These are phyloP conservation scores for Monosporozyma unispora DNA, from an alignment of 805 yeast species.

Conservation along the genomic window DNA sequence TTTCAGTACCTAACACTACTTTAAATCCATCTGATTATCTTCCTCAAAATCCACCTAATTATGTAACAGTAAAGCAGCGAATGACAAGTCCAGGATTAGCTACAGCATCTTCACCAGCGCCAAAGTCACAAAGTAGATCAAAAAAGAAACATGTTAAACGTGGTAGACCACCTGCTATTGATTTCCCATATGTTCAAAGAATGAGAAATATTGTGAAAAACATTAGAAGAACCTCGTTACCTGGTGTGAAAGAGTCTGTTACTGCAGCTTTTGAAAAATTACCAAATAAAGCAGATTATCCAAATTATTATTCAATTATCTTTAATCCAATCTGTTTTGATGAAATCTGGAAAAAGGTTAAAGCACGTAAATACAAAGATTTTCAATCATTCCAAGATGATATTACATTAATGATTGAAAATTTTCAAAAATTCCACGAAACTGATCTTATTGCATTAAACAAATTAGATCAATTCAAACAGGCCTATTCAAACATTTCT, in stretches of 20 bases:
- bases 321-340: conserved; percentile 57
- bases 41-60: not conserved
- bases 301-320: conserved; percentile 40
- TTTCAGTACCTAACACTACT: not conserved
- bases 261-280: conserved; percentile 69
- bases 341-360: conserved; percentile 72
- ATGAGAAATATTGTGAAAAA: conserved; percentile 79
- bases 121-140: not conserved
- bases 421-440: conserved; percentile 58
- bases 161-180: conserved; percentile 31
- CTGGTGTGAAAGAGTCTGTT: conserved; percentile 40
- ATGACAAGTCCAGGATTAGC: too few species aligned
- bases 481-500: conserved; percentile 45
- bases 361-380: conserved; percentile 69
- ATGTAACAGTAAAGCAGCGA: not conserved
- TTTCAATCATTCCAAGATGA: conserved; percentile 75
- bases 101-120: too few species aligned
- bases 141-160: conserved; percentile 24
- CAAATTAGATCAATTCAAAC: conserved; percentile 57
- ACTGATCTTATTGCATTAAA: conserved; percentile 48
- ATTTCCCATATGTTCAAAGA: conserved; percentile 63
- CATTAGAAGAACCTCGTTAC: conserved; percentile 62
- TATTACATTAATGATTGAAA: conserved; percentile 62
- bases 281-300: conserved; percentile 45
- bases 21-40: not conserved